Base-by-base conservation (phyloP, 2,329 filamentous ascomycete species). In the Mollisia scopiformis region DNA sequence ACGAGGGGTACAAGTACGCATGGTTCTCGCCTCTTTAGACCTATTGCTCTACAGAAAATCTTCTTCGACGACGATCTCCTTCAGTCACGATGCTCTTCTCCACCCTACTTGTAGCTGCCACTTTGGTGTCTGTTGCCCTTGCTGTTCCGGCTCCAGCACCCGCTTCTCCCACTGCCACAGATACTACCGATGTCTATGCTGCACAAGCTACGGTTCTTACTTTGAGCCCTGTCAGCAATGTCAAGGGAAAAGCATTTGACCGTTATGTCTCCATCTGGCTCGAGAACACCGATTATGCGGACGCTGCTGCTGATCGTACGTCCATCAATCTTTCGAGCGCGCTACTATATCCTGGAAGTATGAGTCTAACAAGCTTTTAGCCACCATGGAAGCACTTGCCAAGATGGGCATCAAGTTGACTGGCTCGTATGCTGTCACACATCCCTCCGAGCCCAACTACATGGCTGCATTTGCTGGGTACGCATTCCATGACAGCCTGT, bases 401-500 rank as follows among this genome's bases (percentile, higher is more conserved):
- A 75, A 78, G 62, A 80, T 84, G 74, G 89, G 88, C 55, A 84
- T 92, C 64, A 83, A 80, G 3, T 78, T 92, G 30, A 79, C 77
- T 51, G 82, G 84, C 69, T 81, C 82, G 75, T 84, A 80, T 62
- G 88, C 81, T 21, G 77, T 90, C 41, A 91, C 89, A 1, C 89
- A 93, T 69, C 89, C 90, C 1, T 89, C 85, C 0, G 83, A 92
- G 79, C 90, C 90, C 21, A 93, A 93, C 78, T 93, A 93, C 73
- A 82, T 88, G 60, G 86, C 89, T 2, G 74, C 84, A 1, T 82
- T 88, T 49, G 84, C 83, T 31, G 90, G n/a, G n/a, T n/a, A n/a
- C n/a, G n/a, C n/a, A n/a, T n/a, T n/a, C n/a, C n/a, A n/a, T n/a
- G n/a, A n/a, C n/a, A n/a, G 30, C 30, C 30, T 33, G 30, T 33